Conservation (phyloP, 352 stramenopile species). For the Hyaloperonospora arabidopsidis region DNA sequence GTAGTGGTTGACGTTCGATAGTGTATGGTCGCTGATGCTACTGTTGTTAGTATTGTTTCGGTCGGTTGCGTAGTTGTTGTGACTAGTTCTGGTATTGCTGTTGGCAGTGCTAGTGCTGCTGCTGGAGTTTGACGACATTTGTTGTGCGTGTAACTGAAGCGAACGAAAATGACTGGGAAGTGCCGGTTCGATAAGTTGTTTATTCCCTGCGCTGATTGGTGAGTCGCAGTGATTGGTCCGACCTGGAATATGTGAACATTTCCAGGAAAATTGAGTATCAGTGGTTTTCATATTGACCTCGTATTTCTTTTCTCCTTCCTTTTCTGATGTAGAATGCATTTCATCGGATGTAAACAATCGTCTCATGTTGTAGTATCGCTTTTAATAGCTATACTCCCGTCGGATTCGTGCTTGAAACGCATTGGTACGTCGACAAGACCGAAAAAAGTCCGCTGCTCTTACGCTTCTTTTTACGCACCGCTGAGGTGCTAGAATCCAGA, state of each 20-base stretch:
- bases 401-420: conserved; percentile 39
- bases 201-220: too few species aligned
- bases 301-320: not conserved
- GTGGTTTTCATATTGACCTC: too few species aligned
- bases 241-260: too few species aligned
- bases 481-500: not conserved
- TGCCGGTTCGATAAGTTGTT: too few species aligned
- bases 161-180: too few species aligned
- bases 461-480: conserved; percentile 26
- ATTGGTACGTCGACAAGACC: conserved; percentile 62
- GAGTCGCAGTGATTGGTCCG: not conserved
- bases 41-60: conserved; percentile 9
- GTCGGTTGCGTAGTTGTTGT: conserved; percentile 9
- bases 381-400: conserved; percentile 12
- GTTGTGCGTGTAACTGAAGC: too few species aligned
- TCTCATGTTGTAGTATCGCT: not conserved
- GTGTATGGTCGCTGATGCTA: conserved; percentile 7
- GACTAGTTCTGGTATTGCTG: not conserved
- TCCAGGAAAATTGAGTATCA: too few species aligned
- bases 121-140: too few species aligned
- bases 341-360: not conserved
- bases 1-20: conserved; percentile 2
- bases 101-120: too few species aligned
- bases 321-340: not conserved
- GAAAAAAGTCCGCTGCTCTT: conserved; percentile 57